These are phyloP conservation scores for Gossypium ekmanianum DNA, from an alignment of 345 rosid species.

Conservation along the genomic window DNA sequence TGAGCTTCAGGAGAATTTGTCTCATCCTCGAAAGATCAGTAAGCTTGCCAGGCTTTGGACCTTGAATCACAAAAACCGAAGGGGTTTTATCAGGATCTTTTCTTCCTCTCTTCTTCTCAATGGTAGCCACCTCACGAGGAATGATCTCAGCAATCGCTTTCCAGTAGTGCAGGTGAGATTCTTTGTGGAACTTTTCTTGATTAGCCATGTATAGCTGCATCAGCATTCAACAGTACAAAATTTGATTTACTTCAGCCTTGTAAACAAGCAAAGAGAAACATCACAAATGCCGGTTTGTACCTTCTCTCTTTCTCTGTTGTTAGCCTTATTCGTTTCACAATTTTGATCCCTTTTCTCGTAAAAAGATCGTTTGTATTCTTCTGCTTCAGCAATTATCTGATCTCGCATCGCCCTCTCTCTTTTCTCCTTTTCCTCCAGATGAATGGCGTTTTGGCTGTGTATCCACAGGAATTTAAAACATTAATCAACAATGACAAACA, in stretches of 20 bases:
- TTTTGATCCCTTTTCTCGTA: constrained; percentile 74
- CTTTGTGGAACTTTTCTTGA: constrained; percentile 94
- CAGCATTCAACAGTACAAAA: neutral
- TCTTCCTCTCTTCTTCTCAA: constrained; percentile 79
- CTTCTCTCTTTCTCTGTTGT: constrained; percentile 93
- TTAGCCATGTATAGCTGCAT: constrained; percentile 67
- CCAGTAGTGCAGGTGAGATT: constrained; percentile 85
- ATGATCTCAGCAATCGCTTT: constrained; percentile 89
- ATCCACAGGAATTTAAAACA: constrained; percentile 12
- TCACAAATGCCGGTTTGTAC: constrained; percentile 23
- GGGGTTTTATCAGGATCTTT: constrained; percentile 77
- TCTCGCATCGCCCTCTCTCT: constrained; percentile 89
- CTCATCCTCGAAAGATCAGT: constrained; percentile 86
- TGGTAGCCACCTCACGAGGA: constrained; percentile 83
- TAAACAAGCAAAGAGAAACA: neutral
- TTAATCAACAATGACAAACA: neutral
- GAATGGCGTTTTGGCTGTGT: constrained; percentile 77
- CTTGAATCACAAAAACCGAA: constrained; percentile 59
- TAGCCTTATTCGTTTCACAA: constrained; percentile 65
- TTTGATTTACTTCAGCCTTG: neutral
- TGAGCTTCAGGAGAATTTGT: constrained; percentile 72
- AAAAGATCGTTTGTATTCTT: constrained; percentile 67
- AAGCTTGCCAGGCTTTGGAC: constrained; percentile 95
- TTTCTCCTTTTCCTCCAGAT: constrained; percentile 92
- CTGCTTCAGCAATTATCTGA: constrained; percentile 85